These are phyloP conservation scores for Tricholomella constricta DNA, from an alignment of 768 basidiomycete species.

Conservation along the genomic window DNA sequence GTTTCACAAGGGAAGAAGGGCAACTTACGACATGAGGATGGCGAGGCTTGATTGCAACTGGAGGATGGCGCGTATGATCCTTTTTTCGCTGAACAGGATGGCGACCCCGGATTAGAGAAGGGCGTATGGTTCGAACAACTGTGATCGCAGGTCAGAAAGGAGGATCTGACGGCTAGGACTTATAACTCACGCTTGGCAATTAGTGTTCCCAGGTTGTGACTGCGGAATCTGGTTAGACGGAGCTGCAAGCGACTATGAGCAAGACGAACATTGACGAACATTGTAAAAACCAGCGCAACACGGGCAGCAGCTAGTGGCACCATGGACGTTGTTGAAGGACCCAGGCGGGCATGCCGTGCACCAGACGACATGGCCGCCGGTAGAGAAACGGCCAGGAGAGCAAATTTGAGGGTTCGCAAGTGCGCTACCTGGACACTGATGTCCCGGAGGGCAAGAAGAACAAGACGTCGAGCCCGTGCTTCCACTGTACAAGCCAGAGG, in stretches of 20 bases:
- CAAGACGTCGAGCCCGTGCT: slow-evolving; percentile 11
- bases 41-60: too few relatives aligned
- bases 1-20: too few relatives aligned
- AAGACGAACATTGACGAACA: slow-evolving; percentile 16
- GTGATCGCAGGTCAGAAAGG: too few relatives aligned
- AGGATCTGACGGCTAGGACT: too few relatives aligned
- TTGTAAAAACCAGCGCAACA: slow-evolving; percentile 31
- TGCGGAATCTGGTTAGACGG: too few relatives aligned
- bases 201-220: too few relatives aligned
- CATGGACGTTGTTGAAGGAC: slow-evolving; percentile 27
- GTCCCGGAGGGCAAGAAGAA: slow-evolving; percentile 18
- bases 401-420: slow-evolving; percentile 22
- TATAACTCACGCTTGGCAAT: too few relatives aligned
- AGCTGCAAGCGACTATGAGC: too few relatives aligned
- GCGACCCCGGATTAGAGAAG: slow-evolving; percentile 26
- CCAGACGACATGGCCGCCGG: slow-evolving; percentile 14
- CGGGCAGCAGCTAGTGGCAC: slow-evolving; percentile 25
- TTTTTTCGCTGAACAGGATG: not conserved
- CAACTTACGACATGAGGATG: too few relatives aligned
- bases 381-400: slow-evolving; percentile 28
- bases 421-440: slow-evolving; percentile 23
- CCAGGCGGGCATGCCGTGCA: slow-evolving; percentile 26
- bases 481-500: slow-evolving; percentile 15
- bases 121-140: slow-evolving; percentile 27
- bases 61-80: slow-evolving; percentile 9